These are phyloP conservation scores for Nicotiana attenuata DNA, from an alignment of 257 asterid genomes.

Conservation along the genomic window DNA sequence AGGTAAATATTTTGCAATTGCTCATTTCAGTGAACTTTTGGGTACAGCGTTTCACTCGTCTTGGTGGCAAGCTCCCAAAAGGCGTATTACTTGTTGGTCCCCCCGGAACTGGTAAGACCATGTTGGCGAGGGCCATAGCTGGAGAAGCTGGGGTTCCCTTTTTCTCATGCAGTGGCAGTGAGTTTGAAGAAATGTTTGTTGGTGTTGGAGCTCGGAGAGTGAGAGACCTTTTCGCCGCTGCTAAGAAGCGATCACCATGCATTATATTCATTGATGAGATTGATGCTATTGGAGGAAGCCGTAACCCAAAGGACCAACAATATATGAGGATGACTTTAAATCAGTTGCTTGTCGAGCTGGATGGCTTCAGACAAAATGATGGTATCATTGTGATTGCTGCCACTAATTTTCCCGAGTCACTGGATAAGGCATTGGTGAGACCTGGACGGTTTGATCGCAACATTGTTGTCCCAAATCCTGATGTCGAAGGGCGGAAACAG, in stretches of 20 bases:
- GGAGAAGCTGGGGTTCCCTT: constrained; percentile 99
- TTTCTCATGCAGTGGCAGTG: constrained; percentile 97
- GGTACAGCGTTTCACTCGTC: constrained; percentile 84
- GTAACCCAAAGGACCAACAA: constrained; percentile 85
- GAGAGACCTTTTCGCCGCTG: constrained; percentile 90
- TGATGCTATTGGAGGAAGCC: constrained; percentile 94
- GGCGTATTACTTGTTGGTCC: constrained; percentile 96
- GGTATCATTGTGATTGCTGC: constrained; percentile 96
- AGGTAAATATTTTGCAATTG: neutral
- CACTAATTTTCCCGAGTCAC: constrained; percentile 80
- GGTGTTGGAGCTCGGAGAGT: constrained; percentile 99
- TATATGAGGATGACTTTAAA: constrained; percentile 91
- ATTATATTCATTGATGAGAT: constrained; percentile 89
- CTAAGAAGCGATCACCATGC: constrained; percentile 91
- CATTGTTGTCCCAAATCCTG: constrained; percentile 95
- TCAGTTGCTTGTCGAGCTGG: constrained; percentile 89
- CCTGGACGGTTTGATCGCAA: constrained; percentile 95
- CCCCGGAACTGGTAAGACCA: constrained; percentile 96
- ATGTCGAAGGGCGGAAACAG: constrained; percentile 96
- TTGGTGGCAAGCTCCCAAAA: constrained; percentile 98
- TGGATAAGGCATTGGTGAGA: constrained; percentile 94
- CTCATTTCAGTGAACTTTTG: constrained; percentile 6
- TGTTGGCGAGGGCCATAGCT: constrained; percentile 97
- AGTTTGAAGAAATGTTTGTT: constrained; percentile 96
- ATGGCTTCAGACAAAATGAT: constrained; percentile 94